Percentiles rank a stretch among this genome's conserved stretches.
Conservation (phyloP, 2,329 filamentous ascomycete species). For the Ascochyta pisi region DNA sequence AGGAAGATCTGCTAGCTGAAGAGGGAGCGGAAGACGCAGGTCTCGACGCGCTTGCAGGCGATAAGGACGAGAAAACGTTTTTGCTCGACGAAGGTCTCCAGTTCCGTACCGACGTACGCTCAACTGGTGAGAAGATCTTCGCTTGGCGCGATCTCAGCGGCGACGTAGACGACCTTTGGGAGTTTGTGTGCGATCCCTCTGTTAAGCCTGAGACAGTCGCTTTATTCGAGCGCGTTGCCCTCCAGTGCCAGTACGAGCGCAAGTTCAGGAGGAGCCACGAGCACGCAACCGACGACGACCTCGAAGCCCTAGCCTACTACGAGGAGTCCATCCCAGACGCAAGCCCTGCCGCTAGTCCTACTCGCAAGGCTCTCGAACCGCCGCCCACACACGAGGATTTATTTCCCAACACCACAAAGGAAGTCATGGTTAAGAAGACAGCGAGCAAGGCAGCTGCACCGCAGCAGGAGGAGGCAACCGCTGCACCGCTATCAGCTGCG, state of each 20-base stretch:
- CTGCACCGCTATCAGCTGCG: slow-evolving; percentile 65
- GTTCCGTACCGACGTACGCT: slow-evolving; percentile 82
- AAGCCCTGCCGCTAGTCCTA: slow-evolving; percentile 62
- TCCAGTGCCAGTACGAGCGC: slow-evolving; percentile 96
- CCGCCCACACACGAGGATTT: slow-evolving; percentile 42
- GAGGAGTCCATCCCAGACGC: slow-evolving; percentile 67
- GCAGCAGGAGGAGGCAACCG: slow-evolving; percentile 55
- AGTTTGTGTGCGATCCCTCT: slow-evolving; percentile 89
- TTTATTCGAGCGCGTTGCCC: slow-evolving; percentile 80
- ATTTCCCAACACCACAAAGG: slow-evolving; percentile 46
- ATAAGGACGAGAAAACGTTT: slow-evolving; percentile 97
- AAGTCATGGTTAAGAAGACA: slow-evolving; percentile 53
- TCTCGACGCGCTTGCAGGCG: slow-evolving; percentile 73
- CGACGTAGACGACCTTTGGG: slow-evolving; percentile 93
- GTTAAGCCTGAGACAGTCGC: slow-evolving; percentile 74
- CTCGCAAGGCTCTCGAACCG: slow-evolving; percentile 44
- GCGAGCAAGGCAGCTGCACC: slow-evolving; percentile 42
- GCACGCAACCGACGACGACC: slow-evolving; percentile 79
- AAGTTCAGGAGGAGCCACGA: slow-evolving; percentile 85
- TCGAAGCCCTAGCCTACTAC: slow-evolving; percentile 82
- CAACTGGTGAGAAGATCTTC: slow-evolving; percentile 82
- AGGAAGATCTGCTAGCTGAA: slow-evolving; percentile 88
- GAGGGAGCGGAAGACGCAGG: slow-evolving; percentile 85
- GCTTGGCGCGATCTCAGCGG: slow-evolving; percentile 96
- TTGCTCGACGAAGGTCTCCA: slow-evolving; percentile 90